These are phyloP conservation scores for Silybum marianum DNA, from an alignment of 129 eudicot species.

Conservation along the genomic window DNA sequence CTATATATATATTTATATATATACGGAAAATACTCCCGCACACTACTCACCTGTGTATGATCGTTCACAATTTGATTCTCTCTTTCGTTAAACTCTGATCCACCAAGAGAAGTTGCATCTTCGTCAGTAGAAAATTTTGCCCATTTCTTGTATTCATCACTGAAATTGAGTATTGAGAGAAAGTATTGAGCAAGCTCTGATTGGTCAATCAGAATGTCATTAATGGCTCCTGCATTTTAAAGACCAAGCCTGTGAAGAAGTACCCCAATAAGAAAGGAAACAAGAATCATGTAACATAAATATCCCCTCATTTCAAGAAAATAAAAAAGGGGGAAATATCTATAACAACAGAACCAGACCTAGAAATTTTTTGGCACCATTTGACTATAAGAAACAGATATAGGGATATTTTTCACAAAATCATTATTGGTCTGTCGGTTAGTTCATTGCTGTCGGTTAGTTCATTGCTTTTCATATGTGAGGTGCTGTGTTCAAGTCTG, in stretches of 20 bases:
- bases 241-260: neutral
- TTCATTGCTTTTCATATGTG: neutral
- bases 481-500: neutral
- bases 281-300: neutral
- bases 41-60: slow-evolving; percentile 77
- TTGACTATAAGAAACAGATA: too few species aligned
- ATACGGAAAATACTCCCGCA: too few species aligned
- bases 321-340: neutral
- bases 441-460: too few species aligned
- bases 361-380: too few species aligned
- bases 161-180: slow-evolving; percentile 56
- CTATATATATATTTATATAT: too few species aligned
- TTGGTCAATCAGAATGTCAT: slow-evolving; percentile 58
- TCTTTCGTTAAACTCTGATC: slow-evolving; percentile 22
- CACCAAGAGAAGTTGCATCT: slow-evolving; percentile 6
- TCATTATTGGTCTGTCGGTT: too few species aligned
- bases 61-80: slow-evolving; percentile 44
- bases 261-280: neutral
- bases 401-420: too few species aligned
- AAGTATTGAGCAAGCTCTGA: slow-evolving; percentile 61
- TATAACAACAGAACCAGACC: too few species aligned
- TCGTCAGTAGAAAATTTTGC: slow-evolving; percentile 36
- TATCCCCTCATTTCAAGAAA: neutral
- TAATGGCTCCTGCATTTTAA: slow-evolving; percentile 59
- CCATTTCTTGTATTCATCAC: slow-evolving; percentile 70